Evolutionary conservation across 2,329 filamentous ascomycete species (phyloP).

Genomic region (Penicillium psychrosexuale): DNA sequence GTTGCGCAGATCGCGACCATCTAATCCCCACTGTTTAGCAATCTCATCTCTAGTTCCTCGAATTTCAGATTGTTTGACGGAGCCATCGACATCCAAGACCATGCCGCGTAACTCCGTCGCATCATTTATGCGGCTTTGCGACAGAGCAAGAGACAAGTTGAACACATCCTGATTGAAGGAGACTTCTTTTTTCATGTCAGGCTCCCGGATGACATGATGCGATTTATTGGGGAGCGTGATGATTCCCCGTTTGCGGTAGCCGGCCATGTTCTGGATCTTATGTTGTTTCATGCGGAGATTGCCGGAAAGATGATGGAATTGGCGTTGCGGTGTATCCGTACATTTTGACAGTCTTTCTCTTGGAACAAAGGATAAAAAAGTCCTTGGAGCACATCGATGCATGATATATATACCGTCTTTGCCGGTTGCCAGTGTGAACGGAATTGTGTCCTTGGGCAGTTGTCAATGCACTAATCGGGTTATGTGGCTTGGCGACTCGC

Average conservation of each 20-base stretch:
- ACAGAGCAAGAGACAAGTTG: background rate
- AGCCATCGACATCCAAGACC: background rate
- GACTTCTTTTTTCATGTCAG: background rate
- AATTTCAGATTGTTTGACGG: background rate
- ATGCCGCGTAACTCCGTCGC: slow-evolving; percentile 5
- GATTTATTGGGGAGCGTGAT: slow-evolving; percentile 5
- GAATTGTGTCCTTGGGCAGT: background rate
- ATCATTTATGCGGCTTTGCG: slow-evolving; percentile 6
- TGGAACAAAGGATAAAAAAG: background rate
- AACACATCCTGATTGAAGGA: slow-evolving; percentile 4
- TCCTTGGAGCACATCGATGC: background rate
- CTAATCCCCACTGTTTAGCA: slow-evolving; percentile 19
- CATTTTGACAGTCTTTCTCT: background rate
- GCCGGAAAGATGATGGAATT: background rate
- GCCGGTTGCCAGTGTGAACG: background rate
- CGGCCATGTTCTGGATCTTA: background rate
- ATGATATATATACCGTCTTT: background rate
- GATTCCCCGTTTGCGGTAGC: background rate
- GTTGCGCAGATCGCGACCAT: slow-evolving; percentile 33
- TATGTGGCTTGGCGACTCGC: background rate
- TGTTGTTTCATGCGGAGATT: background rate
- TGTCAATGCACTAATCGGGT: background rate
- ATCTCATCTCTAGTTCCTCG: slow-evolving; percentile 22
- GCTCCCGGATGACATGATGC: background rate
- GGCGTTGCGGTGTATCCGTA: background rate